These are phyloP conservation scores for Rhizophora mangle DNA, from an alignment of 345 rosid species.

Conservation along the genomic window DNA sequence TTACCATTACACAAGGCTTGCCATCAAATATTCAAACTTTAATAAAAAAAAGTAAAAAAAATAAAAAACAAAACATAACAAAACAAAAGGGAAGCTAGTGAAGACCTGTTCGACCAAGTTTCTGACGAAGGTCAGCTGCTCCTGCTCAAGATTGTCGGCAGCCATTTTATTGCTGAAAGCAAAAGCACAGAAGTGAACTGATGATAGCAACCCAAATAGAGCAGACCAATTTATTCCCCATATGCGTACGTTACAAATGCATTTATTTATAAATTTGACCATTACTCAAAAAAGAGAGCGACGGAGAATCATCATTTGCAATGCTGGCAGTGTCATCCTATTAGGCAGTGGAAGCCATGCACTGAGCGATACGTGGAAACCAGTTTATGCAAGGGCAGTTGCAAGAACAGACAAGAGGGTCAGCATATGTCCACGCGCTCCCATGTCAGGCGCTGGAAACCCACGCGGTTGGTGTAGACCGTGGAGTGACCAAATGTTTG, in stretches of 20 bases:
- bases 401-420: not conserved
- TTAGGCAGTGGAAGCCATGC: not conserved
- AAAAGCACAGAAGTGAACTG: not conserved
- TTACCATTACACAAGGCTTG: too few relatives aligned
- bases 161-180: not conserved
- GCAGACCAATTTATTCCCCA: too few relatives aligned
- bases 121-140: not conserved
- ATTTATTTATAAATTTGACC: too few relatives aligned
- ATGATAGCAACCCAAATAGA: too few relatives aligned
- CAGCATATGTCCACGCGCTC: too few relatives aligned
- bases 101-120: not conserved
- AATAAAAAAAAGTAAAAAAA: too few relatives aligned
- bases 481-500: too few relatives aligned
- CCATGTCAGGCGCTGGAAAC: not conserved
- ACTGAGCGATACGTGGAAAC: not conserved
- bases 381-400: not conserved
- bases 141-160: not conserved
- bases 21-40: not conserved
- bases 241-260: too few relatives aligned
- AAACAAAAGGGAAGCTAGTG: too few relatives aligned
- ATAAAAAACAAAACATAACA: too few relatives aligned
- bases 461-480: too few relatives aligned
- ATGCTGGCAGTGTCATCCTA: conserved; percentile 10
- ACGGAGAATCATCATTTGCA: not conserved
- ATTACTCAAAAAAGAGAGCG: not conserved